Base-by-base conservation (phyloP, 352 stramenopile genomes). In the Phytophthora nicotianae region DNA sequence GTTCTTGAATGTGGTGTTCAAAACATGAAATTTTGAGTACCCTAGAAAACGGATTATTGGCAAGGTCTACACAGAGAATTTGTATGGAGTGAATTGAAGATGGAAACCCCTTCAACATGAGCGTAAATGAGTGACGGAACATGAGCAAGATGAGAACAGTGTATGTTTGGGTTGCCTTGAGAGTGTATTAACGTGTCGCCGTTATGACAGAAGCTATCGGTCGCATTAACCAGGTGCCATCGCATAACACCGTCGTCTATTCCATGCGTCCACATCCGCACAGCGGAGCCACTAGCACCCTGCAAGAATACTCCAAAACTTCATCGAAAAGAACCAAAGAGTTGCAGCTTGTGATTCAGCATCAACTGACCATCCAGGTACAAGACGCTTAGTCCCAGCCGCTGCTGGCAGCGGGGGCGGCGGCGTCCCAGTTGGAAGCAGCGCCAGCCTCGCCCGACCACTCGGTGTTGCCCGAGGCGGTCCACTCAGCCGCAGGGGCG, bases 201-300 rank as follows among this genome's bases (percentile, higher is more conserved):
- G 21, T 49, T 46, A 45, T 58, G 33, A 21, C 42, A 50, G 66
- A 60, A 81, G 74, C 56, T 68, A 65, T 67, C 65, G 76, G 79
- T 90, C 74, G 79, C 86, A 95, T 96, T 96, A 96, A 96, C 87
- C 87, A 79, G 83, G 85, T 91, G 87, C 85, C 87, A 96, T 96
- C 87, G 87, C 87, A 88, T 87, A 94, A 96, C 87, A 92, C 85
- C 87, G 82, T 96, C 87, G 87, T 96, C 71, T 96, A 94, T 93
- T 96, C 87, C 87, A 96, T 96, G 87, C 85, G 77, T 83, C 72
- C 74, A 50, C 54, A 38, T 47, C 47, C 48, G n/a, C 27, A 8
- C 69, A 64, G 24, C 63, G 35, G 35, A 62, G 47, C 2, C 55
- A 57, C 50, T 55, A 35, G 14, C 29, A 63, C 58, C 19, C 41